Percentiles rank a stretch among this genome's conserved stretches.
Conservation (phyloP, 108 stramenopile genomes). For the Nitzschia sp. region DNA sequence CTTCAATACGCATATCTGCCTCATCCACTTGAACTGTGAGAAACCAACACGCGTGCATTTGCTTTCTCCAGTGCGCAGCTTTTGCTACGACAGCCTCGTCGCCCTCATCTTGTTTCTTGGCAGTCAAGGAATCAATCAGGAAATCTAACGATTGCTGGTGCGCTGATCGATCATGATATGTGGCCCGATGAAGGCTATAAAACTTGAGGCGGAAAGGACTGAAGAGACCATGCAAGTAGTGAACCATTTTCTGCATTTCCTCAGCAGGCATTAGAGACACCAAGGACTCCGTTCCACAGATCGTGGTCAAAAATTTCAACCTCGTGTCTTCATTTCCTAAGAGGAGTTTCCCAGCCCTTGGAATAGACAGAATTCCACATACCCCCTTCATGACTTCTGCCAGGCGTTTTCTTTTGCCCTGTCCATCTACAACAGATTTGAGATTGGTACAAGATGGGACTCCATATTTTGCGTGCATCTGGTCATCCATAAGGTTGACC, state of each 20-base stretch:
- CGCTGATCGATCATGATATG: constrained; percentile 38
- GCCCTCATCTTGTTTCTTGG: constrained; percentile 26
- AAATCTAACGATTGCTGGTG: constrained; percentile 59
- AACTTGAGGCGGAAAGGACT: constrained; percentile 64
- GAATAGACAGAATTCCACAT: constrained; percentile 56
- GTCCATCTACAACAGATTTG: constrained; percentile 52
- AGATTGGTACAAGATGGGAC: constrained; percentile 66
- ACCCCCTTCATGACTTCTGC: constrained; percentile 88
- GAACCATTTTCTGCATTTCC: constrained; percentile 82
- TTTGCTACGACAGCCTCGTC: constrained; percentile 50
- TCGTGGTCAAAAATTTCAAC: constrained; percentile 55
- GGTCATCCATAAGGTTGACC: constrained; percentile 60
- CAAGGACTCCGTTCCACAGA: constrained; percentile 69
- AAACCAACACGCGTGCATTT: constrained; percentile 79
- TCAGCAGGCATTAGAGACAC: constrained; percentile 74
- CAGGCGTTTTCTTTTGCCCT: constrained; percentile 74
- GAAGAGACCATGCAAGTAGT: constrained; percentile 76
- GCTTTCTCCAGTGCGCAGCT: constrained; percentile 80
- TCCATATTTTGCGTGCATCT: constrained; percentile 62
- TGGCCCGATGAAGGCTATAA: constrained; percentile 58
- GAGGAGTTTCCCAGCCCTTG: constrained; percentile 60
- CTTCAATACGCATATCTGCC: constrained; percentile 46
- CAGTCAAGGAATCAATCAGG: constrained; percentile 51
- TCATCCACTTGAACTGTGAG: constrained; percentile 61
- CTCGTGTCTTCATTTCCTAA: constrained; percentile 50